Percentiles rank a stretch among this genome's conserved stretches.
phyloP scores from a whole-genome alignment of 805 yeast species.

The Blastobotrys chiropterorum region DNA sequence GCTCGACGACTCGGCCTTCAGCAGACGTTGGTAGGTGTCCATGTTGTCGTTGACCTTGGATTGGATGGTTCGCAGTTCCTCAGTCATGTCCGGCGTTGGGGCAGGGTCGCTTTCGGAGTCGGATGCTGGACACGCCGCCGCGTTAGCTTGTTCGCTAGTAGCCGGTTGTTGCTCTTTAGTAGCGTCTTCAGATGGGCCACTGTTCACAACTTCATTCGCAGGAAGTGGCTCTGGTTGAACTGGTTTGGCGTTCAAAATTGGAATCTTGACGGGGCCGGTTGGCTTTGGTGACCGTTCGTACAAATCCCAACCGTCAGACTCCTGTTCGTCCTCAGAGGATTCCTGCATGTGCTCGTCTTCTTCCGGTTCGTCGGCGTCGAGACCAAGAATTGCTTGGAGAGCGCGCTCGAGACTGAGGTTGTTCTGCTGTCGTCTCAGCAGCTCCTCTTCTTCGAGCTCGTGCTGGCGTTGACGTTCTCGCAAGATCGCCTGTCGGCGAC shows the following conservation, averaged over 20 bases:
- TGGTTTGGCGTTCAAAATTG: neutral
- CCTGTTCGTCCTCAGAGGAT: neutral
- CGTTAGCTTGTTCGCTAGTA: neutral
- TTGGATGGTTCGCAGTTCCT: conserved; percentile 9
- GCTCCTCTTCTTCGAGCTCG: neutral
- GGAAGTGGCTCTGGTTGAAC: too few relatives aligned
- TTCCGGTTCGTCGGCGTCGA: neutral
- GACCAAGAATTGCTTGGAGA: neutral
- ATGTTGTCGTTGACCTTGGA: conserved; percentile 12
- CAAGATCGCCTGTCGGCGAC: neutral
- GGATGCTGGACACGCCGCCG: neutral
- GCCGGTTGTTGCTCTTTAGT: too few relatives aligned
- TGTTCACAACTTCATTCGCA: too few relatives aligned
- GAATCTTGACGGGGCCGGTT: neutral
- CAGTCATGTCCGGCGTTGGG: conserved; percentile 3
- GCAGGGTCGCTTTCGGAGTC: neutral
- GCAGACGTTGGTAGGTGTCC: conserved; percentile 20
- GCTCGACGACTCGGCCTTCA: conserved; percentile 1
- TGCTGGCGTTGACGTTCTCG: neutral
- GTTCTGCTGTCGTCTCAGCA: neutral
- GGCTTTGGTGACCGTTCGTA: neutral
- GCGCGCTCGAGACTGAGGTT: neutral
- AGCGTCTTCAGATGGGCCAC: too few relatives aligned
- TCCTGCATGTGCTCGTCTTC: neutral
- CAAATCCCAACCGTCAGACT: too few relatives aligned